Evolutionary conservation across 768 basidiomycete genomes (phyloP).

Genomic region (Sporobolomyces pararoseus): DNA sequence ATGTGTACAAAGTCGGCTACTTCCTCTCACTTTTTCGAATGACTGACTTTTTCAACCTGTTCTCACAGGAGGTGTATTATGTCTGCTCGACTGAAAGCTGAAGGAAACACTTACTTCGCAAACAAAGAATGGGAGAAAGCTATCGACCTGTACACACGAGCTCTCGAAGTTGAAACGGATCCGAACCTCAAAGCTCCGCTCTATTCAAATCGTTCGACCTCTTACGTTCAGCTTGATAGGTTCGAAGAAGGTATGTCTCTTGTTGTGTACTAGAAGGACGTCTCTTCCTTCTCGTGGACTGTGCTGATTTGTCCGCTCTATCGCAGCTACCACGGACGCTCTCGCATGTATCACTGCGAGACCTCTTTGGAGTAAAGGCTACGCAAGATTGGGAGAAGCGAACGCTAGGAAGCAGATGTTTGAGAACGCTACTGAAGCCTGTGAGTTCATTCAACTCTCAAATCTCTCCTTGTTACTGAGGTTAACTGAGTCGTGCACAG

Average conservation of each 20-base stretch:
- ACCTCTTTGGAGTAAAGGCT: too few relatives aligned
- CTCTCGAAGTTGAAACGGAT: constrained; percentile 2
- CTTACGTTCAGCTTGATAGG: background rate
- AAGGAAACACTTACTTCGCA: constrained; percentile 12
- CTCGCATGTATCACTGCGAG: too few relatives aligned
- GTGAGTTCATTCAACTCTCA: background rate
- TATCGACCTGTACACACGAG: background rate
- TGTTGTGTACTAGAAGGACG: background rate
- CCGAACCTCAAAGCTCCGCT: background rate
- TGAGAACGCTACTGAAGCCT: background rate
- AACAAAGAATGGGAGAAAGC: constrained; percentile 2
- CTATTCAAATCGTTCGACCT: background rate
- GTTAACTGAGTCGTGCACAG: background rate
- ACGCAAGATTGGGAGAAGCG: too few relatives aligned
- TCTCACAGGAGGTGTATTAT: too few relatives aligned
- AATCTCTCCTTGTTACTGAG: background rate
- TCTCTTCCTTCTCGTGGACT: background rate
- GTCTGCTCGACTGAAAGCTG: background rate
- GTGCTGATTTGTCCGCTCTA: background rate
- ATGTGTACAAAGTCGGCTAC: too few relatives aligned
- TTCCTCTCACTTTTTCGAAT: too few relatives aligned
- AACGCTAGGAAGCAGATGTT: background rate
- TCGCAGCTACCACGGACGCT: background rate
- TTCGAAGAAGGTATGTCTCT: background rate
- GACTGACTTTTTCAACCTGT: too few relatives aligned